Conservation (phyloP, 2,329 filamentous ascomycete species). For the Fusarium metavorans region DNA sequence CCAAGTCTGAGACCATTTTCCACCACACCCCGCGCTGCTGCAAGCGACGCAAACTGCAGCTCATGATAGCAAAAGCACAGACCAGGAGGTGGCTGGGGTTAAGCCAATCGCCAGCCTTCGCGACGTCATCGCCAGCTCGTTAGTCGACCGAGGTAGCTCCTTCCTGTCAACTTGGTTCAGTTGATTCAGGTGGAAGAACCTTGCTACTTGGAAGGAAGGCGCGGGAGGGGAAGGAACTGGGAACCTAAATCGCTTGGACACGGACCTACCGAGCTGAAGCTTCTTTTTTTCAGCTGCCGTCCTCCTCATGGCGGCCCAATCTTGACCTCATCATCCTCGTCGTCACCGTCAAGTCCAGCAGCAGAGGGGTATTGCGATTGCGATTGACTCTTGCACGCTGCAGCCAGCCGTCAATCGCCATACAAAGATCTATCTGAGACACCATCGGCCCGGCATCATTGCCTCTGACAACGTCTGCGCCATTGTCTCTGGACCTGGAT, state of each 20-base stretch:
- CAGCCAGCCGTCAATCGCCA: slow-evolving; percentile 36
- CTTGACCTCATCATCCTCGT: slow-evolving; percentile 1
- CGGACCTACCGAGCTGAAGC: slow-evolving; percentile 1
- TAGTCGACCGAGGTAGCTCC: slow-evolving; percentile 25
- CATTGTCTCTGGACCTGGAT: slow-evolving; percentile 17
- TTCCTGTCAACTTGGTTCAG: slow-evolving; percentile 15
- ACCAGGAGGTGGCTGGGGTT: slow-evolving; percentile 5
- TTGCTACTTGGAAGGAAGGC: slow-evolving; percentile 16
- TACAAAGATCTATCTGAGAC: slow-evolving; percentile 29
- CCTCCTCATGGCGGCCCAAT: background rate
- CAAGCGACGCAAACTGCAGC: slow-evolving; percentile 33
- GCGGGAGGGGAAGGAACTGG: slow-evolving; percentile 22
- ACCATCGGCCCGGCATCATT: slow-evolving; percentile 16
- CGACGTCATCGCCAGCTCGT: slow-evolving; percentile 32
- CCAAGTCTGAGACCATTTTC: background rate
- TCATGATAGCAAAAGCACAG: slow-evolving; percentile 25
- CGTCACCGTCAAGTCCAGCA: background rate
- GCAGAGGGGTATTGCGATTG: slow-evolving; percentile 8
- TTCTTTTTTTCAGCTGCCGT: background rate
- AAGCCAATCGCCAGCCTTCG: slow-evolving; percentile 27
- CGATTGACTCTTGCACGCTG: slow-evolving; percentile 26
- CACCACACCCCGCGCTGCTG: slow-evolving; percentile 16
- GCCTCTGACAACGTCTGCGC: background rate
- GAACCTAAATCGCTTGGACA: slow-evolving; percentile 11
- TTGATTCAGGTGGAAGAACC: slow-evolving; percentile 26